Percentiles rank a stretch among this genome's conserved stretches.
Conservation (phyloP, 2,329 filamentous ascomycete species). For the Penicillium sp. region DNA sequence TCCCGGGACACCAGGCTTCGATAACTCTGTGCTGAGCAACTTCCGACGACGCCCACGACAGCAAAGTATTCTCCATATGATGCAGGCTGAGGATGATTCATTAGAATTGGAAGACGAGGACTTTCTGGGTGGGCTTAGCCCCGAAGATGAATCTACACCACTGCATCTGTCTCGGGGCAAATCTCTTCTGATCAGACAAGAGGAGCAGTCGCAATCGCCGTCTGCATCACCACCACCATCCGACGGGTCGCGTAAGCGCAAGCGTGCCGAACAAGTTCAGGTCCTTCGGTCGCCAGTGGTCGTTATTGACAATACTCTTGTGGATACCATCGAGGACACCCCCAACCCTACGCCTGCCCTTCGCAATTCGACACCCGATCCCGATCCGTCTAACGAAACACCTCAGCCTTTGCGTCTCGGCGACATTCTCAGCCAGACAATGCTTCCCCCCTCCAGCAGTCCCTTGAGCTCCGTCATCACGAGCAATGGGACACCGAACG, state of each 20-base stretch:
- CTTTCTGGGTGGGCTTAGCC: slow-evolving; percentile 46
- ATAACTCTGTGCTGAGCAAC: slow-evolving; percentile 47
- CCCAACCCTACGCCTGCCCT: slow-evolving; percentile 20
- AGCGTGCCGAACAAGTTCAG: slow-evolving; percentile 33
- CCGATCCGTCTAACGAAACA: slow-evolving; percentile 11
- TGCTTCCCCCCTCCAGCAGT: slow-evolving; percentile 43
- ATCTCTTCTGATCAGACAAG: slow-evolving; percentile 28
- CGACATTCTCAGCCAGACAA: slow-evolving; percentile 37
- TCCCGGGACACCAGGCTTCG: slow-evolving; percentile 45
- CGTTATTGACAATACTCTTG: slow-evolving; percentile 23
- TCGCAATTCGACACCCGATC: slow-evolving; percentile 2
- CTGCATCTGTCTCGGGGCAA: slow-evolving; percentile 40
- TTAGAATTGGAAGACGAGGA: slow-evolving; percentile 43
- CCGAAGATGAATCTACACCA: slow-evolving; percentile 50
- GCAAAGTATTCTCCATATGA: slow-evolving; percentile 48
- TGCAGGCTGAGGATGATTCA: slow-evolving; percentile 45
- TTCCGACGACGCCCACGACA: slow-evolving; percentile 48
- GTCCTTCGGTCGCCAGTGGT: slow-evolving; percentile 29
- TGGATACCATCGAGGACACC: slow-evolving; percentile 26
- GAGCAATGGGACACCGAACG: slow-evolving; percentile 12
- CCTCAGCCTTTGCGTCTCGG: slow-evolving; percentile 17
- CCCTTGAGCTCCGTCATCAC: slow-evolving; percentile 20
- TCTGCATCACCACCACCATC: slow-evolving; percentile 31
- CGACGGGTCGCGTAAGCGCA: slow-evolving; percentile 42
- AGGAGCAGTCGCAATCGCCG: slow-evolving; percentile 25